phyloP scores from a whole-genome alignment of 78 protist genomes.

The Pigoraptor vietnamica region DNA sequence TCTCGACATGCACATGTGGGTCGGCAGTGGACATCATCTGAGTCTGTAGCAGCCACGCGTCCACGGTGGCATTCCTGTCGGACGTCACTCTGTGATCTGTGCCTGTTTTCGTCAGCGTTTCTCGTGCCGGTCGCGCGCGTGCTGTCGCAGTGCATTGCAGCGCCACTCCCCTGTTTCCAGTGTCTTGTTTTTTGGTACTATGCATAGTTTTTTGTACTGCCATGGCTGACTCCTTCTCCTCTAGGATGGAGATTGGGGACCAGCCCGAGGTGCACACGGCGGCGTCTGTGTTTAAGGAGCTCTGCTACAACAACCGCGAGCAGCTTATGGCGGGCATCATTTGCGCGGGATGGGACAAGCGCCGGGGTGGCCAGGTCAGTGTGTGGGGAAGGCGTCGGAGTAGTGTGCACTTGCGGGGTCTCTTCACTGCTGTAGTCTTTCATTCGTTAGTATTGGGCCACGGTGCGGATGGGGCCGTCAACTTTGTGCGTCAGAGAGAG shows the following conservation, averaged over 20 bases:
- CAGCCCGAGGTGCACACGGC: conserved; percentile 85
- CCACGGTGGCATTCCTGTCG: not conserved
- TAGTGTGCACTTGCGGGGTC: not conserved
- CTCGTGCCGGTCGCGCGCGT: too few relatives aligned
- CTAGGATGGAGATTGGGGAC: conserved; percentile 69
- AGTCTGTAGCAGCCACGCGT: too few relatives aligned
- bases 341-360: conserved; percentile 93
- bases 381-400: not conserved
- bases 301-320: conserved; percentile 86
- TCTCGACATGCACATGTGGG: conserved; percentile 66
- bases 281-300: conserved; percentile 73
- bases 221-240: not conserved
- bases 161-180: too few relatives aligned
- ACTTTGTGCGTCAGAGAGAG: too few relatives aligned
- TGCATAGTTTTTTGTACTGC: too few relatives aligned
- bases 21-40: too few relatives aligned
- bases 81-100: not conserved
- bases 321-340: conserved; percentile 89
- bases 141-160: too few relatives aligned
- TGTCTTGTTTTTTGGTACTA: too few relatives aligned
- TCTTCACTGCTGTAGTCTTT: not conserved
- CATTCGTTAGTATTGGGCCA: not conserved
- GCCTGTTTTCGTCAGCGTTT: not conserved
- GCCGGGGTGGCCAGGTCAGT: conserved; percentile 71
- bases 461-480: not conserved